phyloP scores from a whole-genome alignment of 2,329 filamentous ascomycete species.

The Onygenales sp. region DNA sequence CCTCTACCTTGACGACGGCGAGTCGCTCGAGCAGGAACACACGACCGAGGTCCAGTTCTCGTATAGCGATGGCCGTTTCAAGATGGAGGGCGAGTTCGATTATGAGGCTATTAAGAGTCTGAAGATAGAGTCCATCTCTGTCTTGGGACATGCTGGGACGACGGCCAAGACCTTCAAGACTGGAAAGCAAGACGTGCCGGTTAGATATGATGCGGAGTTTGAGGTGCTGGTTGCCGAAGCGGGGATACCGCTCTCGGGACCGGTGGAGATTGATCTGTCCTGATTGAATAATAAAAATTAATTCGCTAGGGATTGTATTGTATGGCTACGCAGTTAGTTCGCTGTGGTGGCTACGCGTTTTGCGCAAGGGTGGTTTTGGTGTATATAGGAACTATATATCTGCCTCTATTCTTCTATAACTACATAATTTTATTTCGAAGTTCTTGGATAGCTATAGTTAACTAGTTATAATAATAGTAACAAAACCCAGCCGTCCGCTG shows the following conservation, averaged over 20 bases:
- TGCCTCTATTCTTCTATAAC: too few species aligned
- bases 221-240: conserved; percentile 3
- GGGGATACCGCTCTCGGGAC: conserved; percentile 5
- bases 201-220: conserved; percentile 5
- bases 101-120: conserved; percentile 19
- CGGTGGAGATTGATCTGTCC: conserved; percentile 1
- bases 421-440: too few species aligned
- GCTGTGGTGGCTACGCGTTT: too few species aligned
- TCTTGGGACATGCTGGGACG: conserved; percentile 31
- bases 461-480: too few species aligned
- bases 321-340: background rate
- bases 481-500: too few species aligned
- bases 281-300: background rate
- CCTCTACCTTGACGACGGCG: conserved; percentile 72
- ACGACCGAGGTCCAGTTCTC: conserved; percentile 48
- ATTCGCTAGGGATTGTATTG: too few species aligned
- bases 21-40: conserved; percentile 49
- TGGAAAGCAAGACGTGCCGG: background rate
- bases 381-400: too few species aligned
- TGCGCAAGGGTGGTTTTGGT: too few species aligned
- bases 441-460: too few species aligned
- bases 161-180: background rate
- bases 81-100: conserved; percentile 9
- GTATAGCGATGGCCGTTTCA: conserved; percentile 40
- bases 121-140: conserved; percentile 40